These are phyloP conservation scores for Rhodosporidiobolus sp. DNA, from an alignment of 768 basidiomycete species.

Conservation along the genomic window DNA sequence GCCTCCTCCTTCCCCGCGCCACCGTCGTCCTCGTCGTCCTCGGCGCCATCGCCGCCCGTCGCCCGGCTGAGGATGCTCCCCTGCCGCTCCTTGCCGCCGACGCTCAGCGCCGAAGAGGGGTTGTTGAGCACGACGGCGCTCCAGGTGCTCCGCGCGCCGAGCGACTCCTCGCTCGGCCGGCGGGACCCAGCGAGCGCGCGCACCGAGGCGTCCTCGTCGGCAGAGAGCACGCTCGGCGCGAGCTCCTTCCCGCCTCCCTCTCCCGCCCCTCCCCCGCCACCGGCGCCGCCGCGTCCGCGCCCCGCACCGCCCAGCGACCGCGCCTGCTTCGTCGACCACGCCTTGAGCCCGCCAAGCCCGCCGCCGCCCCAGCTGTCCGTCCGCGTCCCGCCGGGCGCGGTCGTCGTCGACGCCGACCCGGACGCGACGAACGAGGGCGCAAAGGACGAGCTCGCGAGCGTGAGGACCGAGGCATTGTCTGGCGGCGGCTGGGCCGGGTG, in stretches of 20 bases:
- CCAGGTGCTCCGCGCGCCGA: conserved; percentile 75
- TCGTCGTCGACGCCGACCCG: conserved; percentile 52
- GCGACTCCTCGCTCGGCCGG: conserved; percentile 80
- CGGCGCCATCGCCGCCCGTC: conserved; percentile 3
- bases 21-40: conserved; percentile 5
- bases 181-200: conserved; percentile 81
- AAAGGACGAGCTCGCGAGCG: conserved; percentile 89
- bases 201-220: conserved; percentile 81
- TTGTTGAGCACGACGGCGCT: conserved; percentile 55
- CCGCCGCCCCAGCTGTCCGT: conserved; percentile 55
- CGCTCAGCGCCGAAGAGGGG: too few relatives aligned
- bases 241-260: background rate
- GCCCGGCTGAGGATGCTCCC: conserved; percentile 6
- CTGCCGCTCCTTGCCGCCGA: background rate
- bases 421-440: conserved; percentile 47
- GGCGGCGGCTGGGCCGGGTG: conserved; percentile 83
- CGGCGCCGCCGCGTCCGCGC: background rate
- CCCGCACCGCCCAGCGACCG: conserved; percentile 49
- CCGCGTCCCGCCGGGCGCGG: conserved; percentile 52
- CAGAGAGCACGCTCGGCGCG: conserved; percentile 54
- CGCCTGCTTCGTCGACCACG: conserved; percentile 66
- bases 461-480: conserved; percentile 88
- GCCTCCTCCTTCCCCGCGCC: background rate
- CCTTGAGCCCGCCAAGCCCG: conserved; percentile 55
- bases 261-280: background rate